Evolutionary conservation across 176 grass and related monocot species (phyloP), one percentile per base, ranked within the genome.

Genomic region (Aegilops bicornis): DNA sequence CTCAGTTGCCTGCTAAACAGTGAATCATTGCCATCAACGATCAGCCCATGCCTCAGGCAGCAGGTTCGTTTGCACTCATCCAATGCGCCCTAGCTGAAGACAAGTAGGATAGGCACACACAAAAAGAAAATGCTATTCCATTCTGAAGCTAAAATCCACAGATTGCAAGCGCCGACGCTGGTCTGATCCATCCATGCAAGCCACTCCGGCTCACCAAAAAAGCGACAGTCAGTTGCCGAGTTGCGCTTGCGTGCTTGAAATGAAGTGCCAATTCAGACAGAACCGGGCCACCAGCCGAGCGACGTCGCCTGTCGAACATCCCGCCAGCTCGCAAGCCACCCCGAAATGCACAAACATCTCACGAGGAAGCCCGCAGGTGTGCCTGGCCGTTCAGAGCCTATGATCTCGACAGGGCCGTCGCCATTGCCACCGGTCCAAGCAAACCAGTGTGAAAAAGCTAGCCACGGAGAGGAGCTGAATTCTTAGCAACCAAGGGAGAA

Each of bases 401-500:
- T 0, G n/a, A 13, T 74, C 60, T 12, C 4, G n/a, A 23, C 20
- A 36, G 32, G 36, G 33, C 30, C 17, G 13, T 60, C 67, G 33
- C 69, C 37, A 64, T 60, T 47, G 33, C 69, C 37, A 54, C 47
- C 22, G 13, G 27, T 77, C 69, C 22, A 89, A 85, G 25, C 45
- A 81, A 81, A 76, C 42, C 10, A n/a, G 31, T 16, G 0, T 33
- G 71, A 17, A 89, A 77, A 22, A 22, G 16, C 4, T 0, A 61
- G 20, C 43, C 14, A 27, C 20, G 3, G 8, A 36, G 22, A 36
- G n/a, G 22, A 36, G n/a, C 16, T n/a, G 3, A 77, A 23, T 30
- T 77, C 71, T 77, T 69, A 45, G 61, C 71, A 61, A 13, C 9
- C 1, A 84, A 83, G 15, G 59, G 35, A 79, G 66, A 70, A 43